Evolutionary conservation across 2,329 filamentous ascomycete genomes (phyloP).

Genomic region (Colletotrichum sp.): DNA sequence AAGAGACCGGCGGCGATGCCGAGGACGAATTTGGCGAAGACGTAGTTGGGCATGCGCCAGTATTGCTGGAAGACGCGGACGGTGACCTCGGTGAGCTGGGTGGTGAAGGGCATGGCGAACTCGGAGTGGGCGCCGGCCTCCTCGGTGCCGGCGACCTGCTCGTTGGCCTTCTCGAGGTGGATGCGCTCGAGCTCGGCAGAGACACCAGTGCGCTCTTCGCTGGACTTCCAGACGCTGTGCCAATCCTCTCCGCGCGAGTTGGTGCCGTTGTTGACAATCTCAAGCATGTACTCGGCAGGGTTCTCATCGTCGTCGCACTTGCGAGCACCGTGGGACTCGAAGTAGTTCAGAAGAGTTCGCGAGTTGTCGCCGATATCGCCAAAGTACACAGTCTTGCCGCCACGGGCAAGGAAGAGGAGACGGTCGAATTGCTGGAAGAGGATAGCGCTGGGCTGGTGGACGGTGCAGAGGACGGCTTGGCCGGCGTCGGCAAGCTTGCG

Average conservation of each 20-base stretch:
- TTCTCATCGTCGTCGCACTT: slow-evolving; percentile 68
- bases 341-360: slow-evolving; percentile 63
- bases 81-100: slow-evolving; percentile 70
- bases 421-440: slow-evolving; percentile 64
- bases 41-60: slow-evolving; percentile 80
- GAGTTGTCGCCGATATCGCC: slow-evolving; percentile 69
- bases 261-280: slow-evolving; percentile 47
- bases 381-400: slow-evolving; percentile 73
- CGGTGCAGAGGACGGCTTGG: slow-evolving; percentile 59
- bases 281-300: slow-evolving; percentile 78
- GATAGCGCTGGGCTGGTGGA: slow-evolving; percentile 60
- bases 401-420: slow-evolving; percentile 67
- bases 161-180: slow-evolving; percentile 49
- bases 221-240: slow-evolving; percentile 69
- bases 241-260: slow-evolving; percentile 59
- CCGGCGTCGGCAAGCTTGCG: slow-evolving; percentile 63
- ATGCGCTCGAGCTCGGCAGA: slow-evolving; percentile 69
- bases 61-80: slow-evolving; percentile 80
- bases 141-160: slow-evolving; percentile 20
- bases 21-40: slow-evolving; percentile 74
- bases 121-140: slow-evolving; percentile 53
- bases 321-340: slow-evolving; percentile 67
- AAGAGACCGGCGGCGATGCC: slow-evolving; percentile 68
- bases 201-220: slow-evolving; percentile 55
- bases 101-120: slow-evolving; percentile 76